Conservation (phyloP, 495 filamentous ascomycete species). For the Neurospora cerealis region DNA sequence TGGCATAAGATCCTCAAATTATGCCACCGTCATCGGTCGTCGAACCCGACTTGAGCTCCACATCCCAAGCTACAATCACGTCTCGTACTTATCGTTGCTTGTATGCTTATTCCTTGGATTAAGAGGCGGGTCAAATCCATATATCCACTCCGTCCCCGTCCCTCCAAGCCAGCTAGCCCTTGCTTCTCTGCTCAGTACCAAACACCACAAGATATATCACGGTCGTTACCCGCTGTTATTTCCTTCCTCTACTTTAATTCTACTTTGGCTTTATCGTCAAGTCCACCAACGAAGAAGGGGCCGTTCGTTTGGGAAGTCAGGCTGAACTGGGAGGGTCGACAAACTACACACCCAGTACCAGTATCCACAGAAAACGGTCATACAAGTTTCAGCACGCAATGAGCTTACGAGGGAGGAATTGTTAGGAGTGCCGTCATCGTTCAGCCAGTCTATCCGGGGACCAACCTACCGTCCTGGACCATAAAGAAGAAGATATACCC, state of each 20-base stretch:
- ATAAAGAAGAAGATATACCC: not conserved
- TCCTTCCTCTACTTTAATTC: not conserved
- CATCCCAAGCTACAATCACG: constrained; percentile 38
- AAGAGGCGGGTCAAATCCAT: constrained; percentile 26
- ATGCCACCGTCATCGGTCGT: constrained; percentile 42
- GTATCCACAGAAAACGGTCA: constrained; percentile 2
- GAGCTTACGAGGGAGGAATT: constrained; percentile 23
- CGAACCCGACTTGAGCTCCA: constrained; percentile 33
- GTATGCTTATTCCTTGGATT: constrained; percentile 35
- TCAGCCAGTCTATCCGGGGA: constrained; percentile 20
- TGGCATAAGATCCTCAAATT: constrained; percentile 50
- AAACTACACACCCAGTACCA: not conserved
- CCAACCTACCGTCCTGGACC: constrained; percentile 11
- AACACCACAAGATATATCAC: constrained; percentile 44
- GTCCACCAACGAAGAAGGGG: not conserved
- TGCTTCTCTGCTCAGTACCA: constrained; percentile 25
- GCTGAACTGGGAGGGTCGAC: not conserved
- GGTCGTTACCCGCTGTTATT: constrained; percentile 25
- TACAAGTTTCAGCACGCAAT: constrained; percentile 21
- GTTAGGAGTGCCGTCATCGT: constrained; percentile 15
- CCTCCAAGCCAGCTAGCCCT: constrained; percentile 6
- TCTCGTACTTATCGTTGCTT: constrained; percentile 39
- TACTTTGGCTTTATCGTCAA: not conserved
- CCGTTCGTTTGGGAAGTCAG: not conserved
- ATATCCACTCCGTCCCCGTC: constrained; percentile 28